Base-by-base conservation (phyloP, 225 moss, liverwort and hornwort species). In the Straminergon stramineum region DNA sequence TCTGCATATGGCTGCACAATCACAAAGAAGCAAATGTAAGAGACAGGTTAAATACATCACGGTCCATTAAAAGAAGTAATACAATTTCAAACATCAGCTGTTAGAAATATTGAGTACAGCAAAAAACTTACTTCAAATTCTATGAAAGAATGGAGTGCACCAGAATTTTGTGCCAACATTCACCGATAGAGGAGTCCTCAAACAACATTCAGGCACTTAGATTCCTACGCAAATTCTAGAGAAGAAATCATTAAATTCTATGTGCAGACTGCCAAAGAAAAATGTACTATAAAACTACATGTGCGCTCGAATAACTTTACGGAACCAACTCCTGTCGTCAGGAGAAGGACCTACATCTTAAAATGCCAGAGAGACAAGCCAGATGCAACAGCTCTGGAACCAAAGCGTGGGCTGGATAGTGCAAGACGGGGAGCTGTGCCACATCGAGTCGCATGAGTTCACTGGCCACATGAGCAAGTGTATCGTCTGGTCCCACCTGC, bases 401-500 rank as follows among this genome's bases (percentile, higher is more conserved):
- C 91, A 97, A 91, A 87, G 95, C 96, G 89, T 97, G 93, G 56
- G 94, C 90, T 52, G 97, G 96, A 79, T 92, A 96, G 89, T 99
- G 95, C 89, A 99, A 89, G 70, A 99, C 97, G 86, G 99, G 99
- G 81, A 99, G 96, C 93, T 95, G 95, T 43, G 99, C 95, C 88
- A 99, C 93, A 89, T 99, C 95, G 90, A 96, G 94, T 87, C 95
- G 91, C 95, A 99, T 92, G 78, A 99, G 90, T 86, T 93, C 95
- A 91, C 95, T 93, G 85, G 93, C 94, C 65, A 97, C 99, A 93
- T 96, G 94, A 90, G 95, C 95, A 64, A 99, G 97, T 70, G 99
- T 97, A 89, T 97, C 95, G 91, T 97, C 97, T 75, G 99, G 97
- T 94, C 95, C 97, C 90, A 99, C 99, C 99, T 99, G 96, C 83